A percentile compares a stretch with the other conserved stretches of the same genome.
phyloP scores from a whole-genome alignment of 371 early-diverging fungal species.

The Basidiobolus meristosporus region DNA sequence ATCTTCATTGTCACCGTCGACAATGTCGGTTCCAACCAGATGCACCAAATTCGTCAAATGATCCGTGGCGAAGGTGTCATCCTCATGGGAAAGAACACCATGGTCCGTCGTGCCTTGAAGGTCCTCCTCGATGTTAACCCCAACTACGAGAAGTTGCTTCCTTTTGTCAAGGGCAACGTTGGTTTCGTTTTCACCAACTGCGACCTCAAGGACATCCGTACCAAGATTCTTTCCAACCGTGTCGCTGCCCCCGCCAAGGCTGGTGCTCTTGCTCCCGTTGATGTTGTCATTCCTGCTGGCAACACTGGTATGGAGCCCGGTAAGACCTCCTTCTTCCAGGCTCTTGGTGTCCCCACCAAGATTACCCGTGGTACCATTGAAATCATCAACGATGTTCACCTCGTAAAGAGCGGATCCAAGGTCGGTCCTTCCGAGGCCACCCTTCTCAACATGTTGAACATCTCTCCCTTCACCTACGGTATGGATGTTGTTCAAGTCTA shows the following conservation, averaged over 20 bases:
- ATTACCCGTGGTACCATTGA: conserved; percentile 99
- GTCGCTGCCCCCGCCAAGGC: conserved; percentile 98
- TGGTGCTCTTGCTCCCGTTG: conserved; percentile 91
- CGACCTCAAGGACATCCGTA: conserved; percentile 89
- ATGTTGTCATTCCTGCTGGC: conserved; percentile 92
- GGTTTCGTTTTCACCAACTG: conserved; percentile 99
- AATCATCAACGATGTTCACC: conserved; percentile 90
- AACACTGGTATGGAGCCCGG: conserved; percentile 99
- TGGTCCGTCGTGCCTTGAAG: conserved; percentile 94
- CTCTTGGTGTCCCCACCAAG: conserved; percentile 99
- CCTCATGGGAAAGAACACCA: conserved; percentile 99
- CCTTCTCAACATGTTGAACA: conserved; percentile 97
- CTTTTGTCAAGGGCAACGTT: conserved; percentile 87
- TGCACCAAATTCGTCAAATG: conserved; percentile 95
- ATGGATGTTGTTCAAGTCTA: conserved; percentile 86
- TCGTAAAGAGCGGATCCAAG: conserved; percentile 79
- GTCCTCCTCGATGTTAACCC: conserved; percentile 61
- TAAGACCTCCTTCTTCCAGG: conserved; percentile 99
- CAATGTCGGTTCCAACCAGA: conserved; percentile 99
- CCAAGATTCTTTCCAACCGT: conserved; percentile 81
- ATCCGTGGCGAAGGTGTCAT: conserved; percentile 87
- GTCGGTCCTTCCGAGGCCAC: conserved; percentile 99
- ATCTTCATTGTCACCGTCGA: conserved; percentile 98
- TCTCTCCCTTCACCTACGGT: conserved; percentile 99
- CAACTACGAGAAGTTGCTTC: conserved; percentile 70